Percentiles rank a stretch among this genome's conserved stretches.
Conservation (phyloP, 192 early-diverging fungal genomes). For the Coemansia brasiliensis region DNA sequence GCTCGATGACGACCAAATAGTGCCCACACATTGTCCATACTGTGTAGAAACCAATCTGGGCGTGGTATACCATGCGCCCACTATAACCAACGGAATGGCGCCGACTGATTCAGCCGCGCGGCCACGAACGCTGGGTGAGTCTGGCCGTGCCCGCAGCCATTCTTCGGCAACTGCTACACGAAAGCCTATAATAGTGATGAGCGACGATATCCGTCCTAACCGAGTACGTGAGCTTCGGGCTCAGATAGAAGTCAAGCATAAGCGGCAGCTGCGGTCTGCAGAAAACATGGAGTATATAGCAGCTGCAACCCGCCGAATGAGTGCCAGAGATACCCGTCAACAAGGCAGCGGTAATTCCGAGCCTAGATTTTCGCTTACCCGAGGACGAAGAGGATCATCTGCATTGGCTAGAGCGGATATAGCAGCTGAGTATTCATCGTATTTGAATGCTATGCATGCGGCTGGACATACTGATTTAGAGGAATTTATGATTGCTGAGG, state of each 20-base stretch:
- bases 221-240: slow-evolving; percentile 19
- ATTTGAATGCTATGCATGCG: slow-evolving; percentile 69
- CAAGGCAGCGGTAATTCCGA: background rate
- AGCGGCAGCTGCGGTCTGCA: slow-evolving; percentile 26
- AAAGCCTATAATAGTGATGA: slow-evolving; percentile 57
- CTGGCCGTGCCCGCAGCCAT: slow-evolving; percentile 38
- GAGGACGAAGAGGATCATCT: background rate
- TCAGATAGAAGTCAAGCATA: slow-evolving; percentile 14
- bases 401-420: background rate
- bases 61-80: slow-evolving; percentile 67
- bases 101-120: background rate
- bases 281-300: slow-evolving; percentile 43
- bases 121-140: slow-evolving; percentile 7
- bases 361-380: no score
- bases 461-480: slow-evolving; percentile 76
- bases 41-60: slow-evolving; percentile 87
- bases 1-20: slow-evolving; percentile 60
- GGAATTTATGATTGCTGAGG: slow-evolving; percentile 91
- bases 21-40: slow-evolving; percentile 80
- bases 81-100: background rate
- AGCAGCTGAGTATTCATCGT: slow-evolving; percentile 56
- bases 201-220: slow-evolving; percentile 51
- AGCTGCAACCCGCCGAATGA: slow-evolving; percentile 35
- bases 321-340: slow-evolving; percentile 11
- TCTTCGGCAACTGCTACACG: slow-evolving; percentile 3